Evolutionary conservation across 495 filamentous ascomycete species (phyloP), one percentile per base, ranked within the genome.

Genomic region (Neurospora sublineolata): DNA sequence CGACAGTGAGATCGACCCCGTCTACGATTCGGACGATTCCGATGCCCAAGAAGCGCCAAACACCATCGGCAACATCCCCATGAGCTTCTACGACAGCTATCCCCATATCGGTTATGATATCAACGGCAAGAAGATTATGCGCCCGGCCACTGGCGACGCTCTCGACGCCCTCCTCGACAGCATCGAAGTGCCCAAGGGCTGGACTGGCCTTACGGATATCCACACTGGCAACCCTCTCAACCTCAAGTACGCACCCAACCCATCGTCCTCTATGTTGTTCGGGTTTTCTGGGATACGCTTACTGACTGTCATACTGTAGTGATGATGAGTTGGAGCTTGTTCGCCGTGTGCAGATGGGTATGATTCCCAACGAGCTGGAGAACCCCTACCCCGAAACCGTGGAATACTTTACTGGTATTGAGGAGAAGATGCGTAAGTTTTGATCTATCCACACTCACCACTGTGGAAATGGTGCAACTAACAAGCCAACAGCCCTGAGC

Each of bases 71-170:
- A 86, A 98, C 78, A 99, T 99, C 72, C 93, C 94, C 14, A 80
- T 98, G 23, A 90, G 90, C 37, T 97, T 97, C 82, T 99, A 99
- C 85, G 94, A 98, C 78, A 79, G 77, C 68, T 80, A 97, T 78
- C 95, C 96, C 70, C 95, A 99, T 80, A 97, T 99, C 79, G 95
- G 95, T 52, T 99, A 99, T 81, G 92, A 97, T 78, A 97, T 99
- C 81, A 97, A 99, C 82, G 95, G 95, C 80, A 97, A 94, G 85
- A 97, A 92, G 80, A 96, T 99, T 71, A 90, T 96, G 89, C 92
- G 95, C 67, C 95, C 95, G 3, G 95, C 95, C 38, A 94, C 93
- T 77, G 95, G 95, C 40, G 91, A 96, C 78, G 95, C 96, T 44
- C 83, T 99, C 38, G 96, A 99, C 87, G 93, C 93, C 7, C 85